Evolutionary conservation across 495 filamentous ascomycete genomes (phyloP).

Genomic region (Pyrenula massariospora): DNA sequence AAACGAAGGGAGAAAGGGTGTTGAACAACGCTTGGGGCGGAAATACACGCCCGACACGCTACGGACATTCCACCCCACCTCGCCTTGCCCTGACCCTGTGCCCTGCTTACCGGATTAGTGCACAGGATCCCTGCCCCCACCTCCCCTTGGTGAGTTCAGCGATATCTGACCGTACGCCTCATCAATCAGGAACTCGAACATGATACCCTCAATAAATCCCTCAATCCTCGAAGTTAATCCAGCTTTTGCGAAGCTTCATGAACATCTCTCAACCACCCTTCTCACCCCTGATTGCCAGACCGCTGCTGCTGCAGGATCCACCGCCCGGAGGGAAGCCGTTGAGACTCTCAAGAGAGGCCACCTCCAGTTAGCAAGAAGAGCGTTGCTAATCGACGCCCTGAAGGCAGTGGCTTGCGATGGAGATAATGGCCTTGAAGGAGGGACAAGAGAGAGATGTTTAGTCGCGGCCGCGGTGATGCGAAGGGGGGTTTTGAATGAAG

Average conservation of each 20-base stretch:
- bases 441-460: conserved; percentile 22
- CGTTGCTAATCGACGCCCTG: neutral
- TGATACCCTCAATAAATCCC: conserved; percentile 57
- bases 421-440: conserved; percentile 23
- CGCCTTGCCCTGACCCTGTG: neutral
- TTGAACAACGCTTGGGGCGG: neutral
- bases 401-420: conserved; percentile 12
- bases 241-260: conserved; percentile 51
- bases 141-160: neutral
- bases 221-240: conserved; percentile 49
- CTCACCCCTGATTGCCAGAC: conserved; percentile 54
- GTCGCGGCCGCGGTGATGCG: conserved; percentile 20
- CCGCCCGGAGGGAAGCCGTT: conserved; percentile 37
- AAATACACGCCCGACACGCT: neutral
- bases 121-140: too few species aligned
- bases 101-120: too few species aligned
- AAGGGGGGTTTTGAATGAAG: conserved; percentile 9
- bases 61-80: neutral
- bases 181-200: too few species aligned
- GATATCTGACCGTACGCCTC: too few species aligned
- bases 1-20: neutral
- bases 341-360: conserved; percentile 28
- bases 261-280: conserved; percentile 42
- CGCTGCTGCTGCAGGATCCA: conserved; percentile 36
- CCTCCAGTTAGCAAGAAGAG: neutral